Evolutionary conservation across 2,329 filamentous ascomycete genomes (phyloP).

Genomic region (Fusarium acutatum): DNA sequence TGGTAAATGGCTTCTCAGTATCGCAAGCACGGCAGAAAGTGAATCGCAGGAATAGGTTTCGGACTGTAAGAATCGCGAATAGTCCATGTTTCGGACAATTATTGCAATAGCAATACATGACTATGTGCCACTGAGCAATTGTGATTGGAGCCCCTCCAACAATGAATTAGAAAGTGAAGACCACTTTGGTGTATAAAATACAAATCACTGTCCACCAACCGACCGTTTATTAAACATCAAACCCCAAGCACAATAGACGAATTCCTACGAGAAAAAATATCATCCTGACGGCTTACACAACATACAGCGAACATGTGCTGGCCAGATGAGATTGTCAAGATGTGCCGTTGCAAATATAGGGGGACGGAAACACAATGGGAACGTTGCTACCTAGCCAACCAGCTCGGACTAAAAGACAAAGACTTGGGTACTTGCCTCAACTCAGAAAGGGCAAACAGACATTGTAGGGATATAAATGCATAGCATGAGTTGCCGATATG

Average conservation of each 20-base stretch:
- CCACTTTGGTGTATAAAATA: neutral
- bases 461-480: neutral
- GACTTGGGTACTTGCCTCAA: neutral
- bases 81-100: no score
- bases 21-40: neutral
- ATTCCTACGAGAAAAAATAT: fast-evolving
- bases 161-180: fast-evolving
- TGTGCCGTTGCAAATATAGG: neutral
- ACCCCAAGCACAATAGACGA: neutral
- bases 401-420: neutral
- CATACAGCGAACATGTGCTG: fast-evolving
- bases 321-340: neutral
- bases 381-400: fast-evolving
- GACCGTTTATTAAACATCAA: neutral
- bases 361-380: neutral
- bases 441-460: fast-evolving
- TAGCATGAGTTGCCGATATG: fast-evolving
- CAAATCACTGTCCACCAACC: neutral
- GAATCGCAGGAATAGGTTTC: fast-evolving
- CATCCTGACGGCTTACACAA: fast-evolving
- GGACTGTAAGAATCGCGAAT: fast-evolving
- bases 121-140: fast-evolving
- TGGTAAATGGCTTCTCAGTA: neutral
- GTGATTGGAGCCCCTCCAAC: fast-evolving
- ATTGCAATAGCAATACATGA: neutral